These are phyloP conservation scores for Phascolomyces articulosus DNA, from an alignment of 371 early-diverging fungal genomes.

Conservation along the genomic window DNA sequence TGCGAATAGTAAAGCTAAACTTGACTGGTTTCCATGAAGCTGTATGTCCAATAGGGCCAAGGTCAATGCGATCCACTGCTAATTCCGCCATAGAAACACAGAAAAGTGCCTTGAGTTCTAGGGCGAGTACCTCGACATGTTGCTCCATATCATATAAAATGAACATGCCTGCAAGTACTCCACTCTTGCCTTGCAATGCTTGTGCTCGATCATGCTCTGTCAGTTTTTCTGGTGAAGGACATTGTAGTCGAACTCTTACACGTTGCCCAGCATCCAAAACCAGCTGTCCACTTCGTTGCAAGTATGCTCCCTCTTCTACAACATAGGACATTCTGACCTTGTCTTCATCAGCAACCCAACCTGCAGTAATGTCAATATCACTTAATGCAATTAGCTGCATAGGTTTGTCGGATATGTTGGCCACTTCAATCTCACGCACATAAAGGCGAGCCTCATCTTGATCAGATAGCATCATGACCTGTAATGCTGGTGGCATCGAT, in stretches of 20 bases:
- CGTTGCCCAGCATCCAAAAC: constrained; percentile 60
- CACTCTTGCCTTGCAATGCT: constrained; percentile 60
- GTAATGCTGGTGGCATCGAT: constrained; percentile 13
- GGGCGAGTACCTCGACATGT: constrained; percentile 55
- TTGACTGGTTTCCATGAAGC: constrained; percentile 71
- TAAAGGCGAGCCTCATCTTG: constrained; percentile 38
- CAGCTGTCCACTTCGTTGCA: constrained; percentile 38
- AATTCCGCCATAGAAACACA: constrained; percentile 68
- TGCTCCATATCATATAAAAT: constrained; percentile 60
- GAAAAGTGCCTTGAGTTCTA: constrained; percentile 63
- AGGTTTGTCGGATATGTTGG: constrained; percentile 49
- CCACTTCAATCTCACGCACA: constrained; percentile 53
- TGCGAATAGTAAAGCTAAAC: constrained; percentile 64
- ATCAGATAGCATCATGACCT: constrained; percentile 35
- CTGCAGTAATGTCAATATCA: constrained; percentile 50
- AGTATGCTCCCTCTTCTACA: constrained; percentile 14
- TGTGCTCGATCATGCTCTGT: constrained; percentile 40
- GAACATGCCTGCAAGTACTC: constrained; percentile 58
- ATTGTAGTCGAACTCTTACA: constrained; percentile 58
- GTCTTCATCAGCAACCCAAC: constrained; percentile 41
- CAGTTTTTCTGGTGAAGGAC: constrained; percentile 58
- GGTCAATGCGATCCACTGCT: constrained; percentile 55
- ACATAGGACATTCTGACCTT: constrained; percentile 20
- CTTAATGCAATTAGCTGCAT: constrained; percentile 62
- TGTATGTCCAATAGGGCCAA: constrained; percentile 80